phyloP scores from a whole-genome alignment of 2,329 filamentous ascomycete species.

The Aspergillus novoparasiticus region DNA sequence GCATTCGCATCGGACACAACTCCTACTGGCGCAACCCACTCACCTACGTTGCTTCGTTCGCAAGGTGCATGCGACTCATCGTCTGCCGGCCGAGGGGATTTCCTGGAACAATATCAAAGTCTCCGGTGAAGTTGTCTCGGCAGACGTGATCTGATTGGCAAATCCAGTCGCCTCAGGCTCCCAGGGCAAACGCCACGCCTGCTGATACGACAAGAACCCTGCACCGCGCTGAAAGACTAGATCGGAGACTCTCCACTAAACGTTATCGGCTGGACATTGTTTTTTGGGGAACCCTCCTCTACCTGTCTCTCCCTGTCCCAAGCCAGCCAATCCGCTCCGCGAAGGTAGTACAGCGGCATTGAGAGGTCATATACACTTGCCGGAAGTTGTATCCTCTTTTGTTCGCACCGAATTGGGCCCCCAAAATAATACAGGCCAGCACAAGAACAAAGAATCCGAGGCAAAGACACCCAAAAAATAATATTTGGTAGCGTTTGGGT shows the following conservation, averaged over 20 bases:
- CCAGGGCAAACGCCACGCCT: conserved; percentile 22
- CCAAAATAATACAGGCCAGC: conserved; percentile 10
- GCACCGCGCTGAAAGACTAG: conserved; percentile 20
- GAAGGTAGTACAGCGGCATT: conserved; percentile 17
- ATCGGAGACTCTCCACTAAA: conserved; percentile 25
- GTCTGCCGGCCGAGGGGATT: conserved; percentile 11
- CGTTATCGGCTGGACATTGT: conserved; percentile 22
- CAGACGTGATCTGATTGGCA: conserved; percentile 23
- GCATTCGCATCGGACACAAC: conserved; percentile 5
- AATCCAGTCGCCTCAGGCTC: conserved; percentile 18
- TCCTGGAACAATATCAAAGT: conserved; percentile 6
- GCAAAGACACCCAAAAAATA: neutral
- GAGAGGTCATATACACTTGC: conserved; percentile 11
- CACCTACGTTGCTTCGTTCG: conserved; percentile 7
- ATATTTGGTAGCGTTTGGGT: neutral
- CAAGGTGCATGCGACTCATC: conserved; percentile 11
- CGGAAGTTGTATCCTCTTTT: conserved; percentile 9
- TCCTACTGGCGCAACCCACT: conserved; percentile 1
- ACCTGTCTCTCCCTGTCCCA: conserved; percentile 10
- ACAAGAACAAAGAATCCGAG: neutral
- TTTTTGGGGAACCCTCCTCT: conserved; percentile 11
- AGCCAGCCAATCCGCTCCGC: conserved; percentile 11
- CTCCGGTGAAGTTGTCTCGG: conserved; percentile 1
- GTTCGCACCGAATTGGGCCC: conserved; percentile 16
- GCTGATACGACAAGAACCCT: conserved; percentile 26